These are phyloP conservation scores for Crithidia sp. DNA, from an alignment of 208 protist species.

Conservation along the genomic window DNA sequence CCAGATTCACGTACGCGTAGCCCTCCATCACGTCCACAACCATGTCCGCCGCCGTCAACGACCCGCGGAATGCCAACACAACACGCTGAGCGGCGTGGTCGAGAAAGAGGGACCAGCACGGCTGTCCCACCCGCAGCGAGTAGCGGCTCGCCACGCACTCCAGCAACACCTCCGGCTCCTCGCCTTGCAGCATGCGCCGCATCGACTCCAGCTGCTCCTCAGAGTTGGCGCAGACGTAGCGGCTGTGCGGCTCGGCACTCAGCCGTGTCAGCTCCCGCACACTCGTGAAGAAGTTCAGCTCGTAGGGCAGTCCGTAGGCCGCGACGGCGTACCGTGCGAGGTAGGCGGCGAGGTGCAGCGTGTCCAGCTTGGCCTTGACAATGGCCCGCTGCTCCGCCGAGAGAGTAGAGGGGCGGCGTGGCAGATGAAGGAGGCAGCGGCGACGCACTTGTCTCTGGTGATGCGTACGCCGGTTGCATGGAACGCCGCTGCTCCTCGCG, in stretches of 20 bases:
- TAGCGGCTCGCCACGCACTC: conserved; percentile 76
- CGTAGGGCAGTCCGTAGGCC: conserved; percentile 78
- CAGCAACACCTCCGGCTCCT: conserved; percentile 47
- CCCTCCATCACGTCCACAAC: conserved; percentile 61
- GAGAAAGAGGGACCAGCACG: conserved; percentile 66
- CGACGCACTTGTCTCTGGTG: too few relatives aligned
- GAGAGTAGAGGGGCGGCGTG: conserved; percentile 1
- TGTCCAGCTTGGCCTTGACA: conserved; percentile 23
- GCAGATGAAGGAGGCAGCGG: not conserved
- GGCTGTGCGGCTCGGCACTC: conserved; percentile 60
- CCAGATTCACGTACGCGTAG: conserved; percentile 51
- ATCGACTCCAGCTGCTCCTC: conserved; percentile 77
- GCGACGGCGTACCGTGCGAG: conserved; percentile 69
- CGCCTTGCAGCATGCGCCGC: conserved; percentile 76
- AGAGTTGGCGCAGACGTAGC: conserved; percentile 65
- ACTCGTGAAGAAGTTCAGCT: conserved; percentile 77
- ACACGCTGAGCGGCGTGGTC: conserved; percentile 67
- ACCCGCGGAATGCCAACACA: conserved; percentile 76
- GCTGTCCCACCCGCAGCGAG: conserved; percentile 43
- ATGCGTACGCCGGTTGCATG: not conserved
- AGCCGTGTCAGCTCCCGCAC: conserved; percentile 48
- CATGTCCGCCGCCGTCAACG: conserved; percentile 62
- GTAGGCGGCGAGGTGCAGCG: conserved; percentile 51
- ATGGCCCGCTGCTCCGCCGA: conserved; percentile 19
- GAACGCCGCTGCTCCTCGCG: conserved; percentile 25